Evolutionary conservation across 371 early-diverging fungal species (phyloP).

Genomic region (Sporodiniella umbellata): DNA sequence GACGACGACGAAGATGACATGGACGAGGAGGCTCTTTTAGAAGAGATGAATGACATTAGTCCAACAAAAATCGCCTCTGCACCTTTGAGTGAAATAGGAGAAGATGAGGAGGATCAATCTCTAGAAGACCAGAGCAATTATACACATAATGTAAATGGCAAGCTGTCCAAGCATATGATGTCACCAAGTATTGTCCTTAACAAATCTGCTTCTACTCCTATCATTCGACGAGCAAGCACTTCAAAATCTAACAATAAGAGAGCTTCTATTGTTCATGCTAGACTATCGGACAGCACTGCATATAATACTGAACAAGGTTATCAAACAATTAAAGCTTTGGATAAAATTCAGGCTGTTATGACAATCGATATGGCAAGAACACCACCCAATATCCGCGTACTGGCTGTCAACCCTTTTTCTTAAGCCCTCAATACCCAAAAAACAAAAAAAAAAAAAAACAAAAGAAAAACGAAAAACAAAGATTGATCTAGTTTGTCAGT

Average conservation of each 20-base stretch:
- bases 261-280: conserved; percentile 36
- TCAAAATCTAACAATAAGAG: conserved; percentile 26
- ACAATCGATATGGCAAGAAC: conserved; percentile 59
- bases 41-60: conserved; percentile 20
- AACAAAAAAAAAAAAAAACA: too few species aligned
- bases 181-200: conserved; percentile 1
- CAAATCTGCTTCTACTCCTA: conserved; percentile 17
- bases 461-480: too few species aligned
- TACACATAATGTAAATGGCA: not conserved
- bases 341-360: conserved; percentile 57
- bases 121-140: conserved; percentile 11
- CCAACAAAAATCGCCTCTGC: not conserved
- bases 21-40: conserved; percentile 8
- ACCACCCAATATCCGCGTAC: conserved; percentile 68
- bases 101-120: conserved; percentile 6
- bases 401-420: conserved; percentile 62
- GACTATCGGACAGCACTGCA: conserved; percentile 37
- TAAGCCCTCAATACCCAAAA: conserved; percentile 9
- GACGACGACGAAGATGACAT: conserved; percentile 36
- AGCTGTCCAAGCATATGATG: not conserved
- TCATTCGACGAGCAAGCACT: conserved; percentile 16
- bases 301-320: conserved; percentile 40
- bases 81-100: not conserved
- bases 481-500: too few species aligned
- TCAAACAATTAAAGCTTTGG: conserved; percentile 63